Base-by-base conservation (phyloP, 768 basidiomycete species). In the Pholiota conissans region DNA sequence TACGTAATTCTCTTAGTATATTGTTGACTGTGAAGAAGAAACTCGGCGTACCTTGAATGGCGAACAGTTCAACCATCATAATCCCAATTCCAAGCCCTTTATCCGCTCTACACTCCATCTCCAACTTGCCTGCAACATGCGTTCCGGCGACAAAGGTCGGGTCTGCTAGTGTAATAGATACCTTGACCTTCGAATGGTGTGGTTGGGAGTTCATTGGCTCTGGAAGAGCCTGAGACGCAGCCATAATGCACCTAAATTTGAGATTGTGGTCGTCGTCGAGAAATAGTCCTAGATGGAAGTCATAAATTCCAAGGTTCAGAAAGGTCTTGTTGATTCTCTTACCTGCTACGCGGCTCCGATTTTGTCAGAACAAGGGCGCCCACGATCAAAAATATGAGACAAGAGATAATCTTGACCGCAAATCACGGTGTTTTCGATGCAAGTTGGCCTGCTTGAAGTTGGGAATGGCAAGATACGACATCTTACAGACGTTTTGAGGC, bases 161-260 rank as follows among this genome's bases (percentile, higher is more conserved):
- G 61, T 89, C 81, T 1, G 83, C 79, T 6, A 91, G 75, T 6
- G 76, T 79, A 18, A 89, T 67, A 11, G 86, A 79, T 14, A 90
- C 81, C 69, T 82, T 90, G 69, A 93, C 83, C 73, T 91, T 93
- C 26, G 90, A 76, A 69, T 93, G 91, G 68, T 87, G 77, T 0
- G 86, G 79, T n/a, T 85, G 83, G 28, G 88, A 86, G 72, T 93
- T 93, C 91, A 93, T 93, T 11, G 89, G 87, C 73, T 82, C 81
- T 29, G 73, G 71, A 47, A 69, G 42, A 10, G 66, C 64, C 49
- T 68, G 67, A 22, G 63, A 55, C 14, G 64, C 62, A 28, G 64
- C 64, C 64, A 65, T 65, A n/a, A n/a, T 54, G 29, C 27, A 20
- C 24, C 22, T 11, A 45, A 34, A 61, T 49, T 3, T 29, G n/a